Conservation (phyloP, 2,329 filamentous ascomycete species). For the Colletotrichum echinochloae region DNA sequence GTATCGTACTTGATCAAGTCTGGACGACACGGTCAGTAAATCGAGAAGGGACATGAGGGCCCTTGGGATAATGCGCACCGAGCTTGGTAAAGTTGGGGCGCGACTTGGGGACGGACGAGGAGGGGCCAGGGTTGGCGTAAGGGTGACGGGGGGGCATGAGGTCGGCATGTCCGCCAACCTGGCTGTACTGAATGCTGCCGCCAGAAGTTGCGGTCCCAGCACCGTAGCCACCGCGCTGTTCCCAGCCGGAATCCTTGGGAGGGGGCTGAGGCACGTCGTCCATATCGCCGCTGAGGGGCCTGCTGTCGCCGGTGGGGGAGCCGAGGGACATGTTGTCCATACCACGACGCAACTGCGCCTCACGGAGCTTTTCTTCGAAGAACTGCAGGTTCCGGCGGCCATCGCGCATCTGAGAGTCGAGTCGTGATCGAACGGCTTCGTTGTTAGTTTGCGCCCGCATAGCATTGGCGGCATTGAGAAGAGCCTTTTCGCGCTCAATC, state of each 20-base stretch:
- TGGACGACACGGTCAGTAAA: constrained; percentile 52
- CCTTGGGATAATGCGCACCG: constrained; percentile 66
- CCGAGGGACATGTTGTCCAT: constrained; percentile 75
- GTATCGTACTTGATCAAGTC: constrained; percentile 99
- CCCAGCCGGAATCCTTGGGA: constrained; percentile 72
- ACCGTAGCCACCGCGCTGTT: constrained; percentile 43
- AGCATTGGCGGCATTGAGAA: constrained; percentile 92
- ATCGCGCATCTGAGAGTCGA: constrained; percentile 95
- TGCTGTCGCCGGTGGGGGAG: constrained; percentile 55
- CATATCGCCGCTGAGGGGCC: constrained; percentile 61
- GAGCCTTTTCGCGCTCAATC: constrained; percentile 96
- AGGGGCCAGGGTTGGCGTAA: constrained; percentile 79
- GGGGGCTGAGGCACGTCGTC: constrained; percentile 72
- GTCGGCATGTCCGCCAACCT: constrained; percentile 74
- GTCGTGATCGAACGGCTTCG: constrained; percentile 86
- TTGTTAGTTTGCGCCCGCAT: constrained; percentile 98
- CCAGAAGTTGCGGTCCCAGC: constrained; percentile 72
- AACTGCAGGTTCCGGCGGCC: constrained; percentile 94
- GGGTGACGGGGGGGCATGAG: constrained; percentile 86
- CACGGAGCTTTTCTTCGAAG: constrained; percentile 90
- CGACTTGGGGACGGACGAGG: constrained; percentile 75
- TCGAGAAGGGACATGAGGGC: constrained; percentile 7
- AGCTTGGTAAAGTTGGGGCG: constrained; percentile 96
- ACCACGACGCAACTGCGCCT: constrained; percentile 84
- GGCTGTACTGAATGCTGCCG: constrained; percentile 66